Conservation (phyloP, 495 filamentous ascomycete genomes). For the Acidiella bohemica region DNA sequence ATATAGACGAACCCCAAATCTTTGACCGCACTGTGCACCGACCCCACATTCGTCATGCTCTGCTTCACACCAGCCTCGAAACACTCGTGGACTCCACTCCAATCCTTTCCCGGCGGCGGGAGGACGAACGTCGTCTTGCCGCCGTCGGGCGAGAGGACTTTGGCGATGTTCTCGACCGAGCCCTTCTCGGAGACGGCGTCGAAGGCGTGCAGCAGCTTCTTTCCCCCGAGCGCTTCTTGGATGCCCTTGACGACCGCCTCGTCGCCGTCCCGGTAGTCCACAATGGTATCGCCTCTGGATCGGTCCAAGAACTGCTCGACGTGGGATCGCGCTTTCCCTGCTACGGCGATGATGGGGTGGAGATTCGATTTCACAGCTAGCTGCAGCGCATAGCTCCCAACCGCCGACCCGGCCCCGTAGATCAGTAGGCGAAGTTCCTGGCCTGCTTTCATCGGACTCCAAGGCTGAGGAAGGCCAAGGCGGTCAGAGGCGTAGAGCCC, state of each 20-base stretch:
- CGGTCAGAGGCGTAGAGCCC: constrained; percentile 39
- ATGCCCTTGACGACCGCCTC: constrained; percentile 40
- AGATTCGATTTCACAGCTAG: constrained; percentile 53
- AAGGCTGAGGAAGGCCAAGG: constrained; percentile 52
- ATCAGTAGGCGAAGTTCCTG: constrained; percentile 41
- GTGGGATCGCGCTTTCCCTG: constrained; percentile 43
- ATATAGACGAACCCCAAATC: constrained; percentile 40
- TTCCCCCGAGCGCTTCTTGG: constrained; percentile 33
- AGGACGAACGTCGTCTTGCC: constrained; percentile 46
- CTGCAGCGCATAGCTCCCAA: constrained; percentile 57
- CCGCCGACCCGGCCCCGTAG: constrained; percentile 55
- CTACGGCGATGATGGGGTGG: constrained; percentile 59
- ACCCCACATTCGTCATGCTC: constrained; percentile 33
- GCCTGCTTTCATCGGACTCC: constrained; percentile 36
- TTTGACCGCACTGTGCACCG: constrained; percentile 35
- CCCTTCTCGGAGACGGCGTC: constrained; percentile 48
- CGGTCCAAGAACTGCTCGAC: constrained; percentile 48
- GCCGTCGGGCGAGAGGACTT: constrained; percentile 32
- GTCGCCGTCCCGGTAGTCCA: constrained; percentile 57
- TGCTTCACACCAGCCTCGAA: constrained; percentile 20
- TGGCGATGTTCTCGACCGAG: constrained; percentile 34
- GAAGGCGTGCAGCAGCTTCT: constrained; percentile 35
- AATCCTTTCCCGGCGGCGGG: constrained; percentile 17
- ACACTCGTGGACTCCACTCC: constrained; percentile 17
- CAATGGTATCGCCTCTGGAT: constrained; percentile 50